These are phyloP conservation scores for Globisporangium barbulae DNA, from an alignment of 352 stramenopile species.

Conservation along the genomic window DNA sequence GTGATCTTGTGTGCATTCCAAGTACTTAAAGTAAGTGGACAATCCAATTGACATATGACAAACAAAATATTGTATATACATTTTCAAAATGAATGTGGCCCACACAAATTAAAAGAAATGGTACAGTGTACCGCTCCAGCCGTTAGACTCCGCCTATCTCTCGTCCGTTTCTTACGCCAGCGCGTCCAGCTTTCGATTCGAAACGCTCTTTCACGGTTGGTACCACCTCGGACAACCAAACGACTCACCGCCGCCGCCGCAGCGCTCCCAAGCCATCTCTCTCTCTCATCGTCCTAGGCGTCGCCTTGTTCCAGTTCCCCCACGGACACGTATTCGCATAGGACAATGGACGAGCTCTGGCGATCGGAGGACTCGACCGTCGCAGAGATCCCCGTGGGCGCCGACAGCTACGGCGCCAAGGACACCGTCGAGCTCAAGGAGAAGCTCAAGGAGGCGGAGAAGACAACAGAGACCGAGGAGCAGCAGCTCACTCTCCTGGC, in stretches of 20 bases:
- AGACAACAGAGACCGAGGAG: neutral
- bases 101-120: neutral
- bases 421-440: neutral
- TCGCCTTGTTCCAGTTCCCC: neutral
- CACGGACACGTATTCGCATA: neutral
- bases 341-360: constrained; percentile 34
- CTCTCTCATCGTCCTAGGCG: neutral
- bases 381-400: neutral
- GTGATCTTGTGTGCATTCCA: no score
- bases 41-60: no score
- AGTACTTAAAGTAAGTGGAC: neutral
- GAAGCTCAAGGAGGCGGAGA: neutral
- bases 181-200: neutral
- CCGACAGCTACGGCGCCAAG: neutral
- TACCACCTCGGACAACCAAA: neutral
- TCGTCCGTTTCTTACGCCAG: neutral
- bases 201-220: neutral
- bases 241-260: neutral
- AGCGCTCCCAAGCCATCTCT: neutral
- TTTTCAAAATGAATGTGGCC: no score
- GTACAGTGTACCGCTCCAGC: constrained; percentile 1
- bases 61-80: neutral
- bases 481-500: constrained; percentile 1
- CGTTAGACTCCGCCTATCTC: neutral
- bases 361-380: constrained; percentile 22